These are phyloP conservation scores for Kluyveromyces dobzhanskii DNA, from an alignment of 805 yeast genomes.

Conservation along the genomic window DNA sequence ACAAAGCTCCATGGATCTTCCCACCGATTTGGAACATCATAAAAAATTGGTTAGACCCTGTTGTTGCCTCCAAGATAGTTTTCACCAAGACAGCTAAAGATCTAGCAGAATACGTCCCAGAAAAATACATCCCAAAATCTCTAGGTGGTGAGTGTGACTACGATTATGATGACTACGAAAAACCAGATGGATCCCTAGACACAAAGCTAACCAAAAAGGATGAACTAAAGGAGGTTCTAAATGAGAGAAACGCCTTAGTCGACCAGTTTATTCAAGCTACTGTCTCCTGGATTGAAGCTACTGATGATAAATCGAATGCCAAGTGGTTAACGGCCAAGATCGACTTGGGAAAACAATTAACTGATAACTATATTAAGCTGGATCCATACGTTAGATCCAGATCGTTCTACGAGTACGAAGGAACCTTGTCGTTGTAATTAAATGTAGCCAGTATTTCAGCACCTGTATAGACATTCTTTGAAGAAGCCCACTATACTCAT, in stretches of 20 bases:
- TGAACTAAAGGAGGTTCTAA: conserved; percentile 36
- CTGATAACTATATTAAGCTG: conserved; percentile 54
- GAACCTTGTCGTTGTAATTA: conserved; percentile 32
- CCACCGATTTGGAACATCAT: conserved; percentile 90
- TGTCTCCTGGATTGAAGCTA: conserved; percentile 61
- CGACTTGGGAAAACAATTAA: conserved; percentile 41
- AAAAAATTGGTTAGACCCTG: conserved; percentile 94
- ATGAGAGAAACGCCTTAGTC: conserved; percentile 48
- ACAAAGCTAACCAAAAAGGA: conserved; percentile 36
- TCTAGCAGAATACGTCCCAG: conserved; percentile 51
- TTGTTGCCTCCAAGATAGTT: conserved; percentile 82
- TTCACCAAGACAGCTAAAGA: conserved; percentile 72
- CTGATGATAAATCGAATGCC: conserved; percentile 41
- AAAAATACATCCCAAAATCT: conserved; percentile 52
- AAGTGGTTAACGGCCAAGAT: conserved; percentile 47
- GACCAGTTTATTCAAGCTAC: conserved; percentile 56
- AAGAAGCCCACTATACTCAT: too few relatives aligned
- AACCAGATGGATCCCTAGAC: conserved; percentile 56
- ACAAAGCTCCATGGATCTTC: conserved; percentile 96
- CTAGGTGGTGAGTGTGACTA: conserved; percentile 67
- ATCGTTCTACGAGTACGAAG: conserved; percentile 70
- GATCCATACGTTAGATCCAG: conserved; percentile 82
- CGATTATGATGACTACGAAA: conserved; percentile 47
- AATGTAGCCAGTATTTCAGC: too few relatives aligned
- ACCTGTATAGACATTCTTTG: too few relatives aligned